Base-by-base conservation (phyloP, 1,139 yeast species). In the Lodderomyces margitis region DNA sequence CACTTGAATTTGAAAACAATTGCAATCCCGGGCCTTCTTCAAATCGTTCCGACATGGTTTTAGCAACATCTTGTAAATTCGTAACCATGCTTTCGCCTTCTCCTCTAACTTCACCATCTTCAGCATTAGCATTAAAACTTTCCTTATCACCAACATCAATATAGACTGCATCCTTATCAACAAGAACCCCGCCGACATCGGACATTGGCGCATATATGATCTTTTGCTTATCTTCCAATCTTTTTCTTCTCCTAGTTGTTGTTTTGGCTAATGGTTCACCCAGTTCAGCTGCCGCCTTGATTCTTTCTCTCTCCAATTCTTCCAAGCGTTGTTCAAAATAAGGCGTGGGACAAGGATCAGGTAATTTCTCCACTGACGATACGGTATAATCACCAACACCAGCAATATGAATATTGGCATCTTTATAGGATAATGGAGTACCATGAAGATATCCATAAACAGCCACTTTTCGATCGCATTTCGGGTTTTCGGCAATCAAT, bases 291-390 rank as follows among this genome's bases (percentile, higher is more conserved):
- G 82, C 81, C 37, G 73, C 75, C 58, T 83, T 81, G 9, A 79
- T 80, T 49, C 73, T 78, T 53, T 83, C 88, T 55, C 91, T 72
- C 62, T 83, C 91, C 28, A 78, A 62, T 38, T 87, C 95, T 51
- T 89, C 97, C 30, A 88, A 68, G 55, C 77, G 83, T 59, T 89
- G 95, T 57, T 89, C 95, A 54, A 74, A 88, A 57, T 79, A 86
- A 3, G 99, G 99, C 1, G 98, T 92, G 34, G 99, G 98, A 62
- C 98, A 94, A 14, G 99, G 99, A 68, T 94, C 99, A 2, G 98
- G 97, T 41, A 94, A 70, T 54, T 89, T 84, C 61, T 92, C 98
- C 16, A 89, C 82, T 9, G 81, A 76, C 19, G 82, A 73, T 4
- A 88, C 85, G 2, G 81, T 70, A 53, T 83, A 76, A 60, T 94